These are phyloP conservation scores for Vigna trinervia DNA, from an alignment of 306 rosid species.

Conservation along the genomic window DNA sequence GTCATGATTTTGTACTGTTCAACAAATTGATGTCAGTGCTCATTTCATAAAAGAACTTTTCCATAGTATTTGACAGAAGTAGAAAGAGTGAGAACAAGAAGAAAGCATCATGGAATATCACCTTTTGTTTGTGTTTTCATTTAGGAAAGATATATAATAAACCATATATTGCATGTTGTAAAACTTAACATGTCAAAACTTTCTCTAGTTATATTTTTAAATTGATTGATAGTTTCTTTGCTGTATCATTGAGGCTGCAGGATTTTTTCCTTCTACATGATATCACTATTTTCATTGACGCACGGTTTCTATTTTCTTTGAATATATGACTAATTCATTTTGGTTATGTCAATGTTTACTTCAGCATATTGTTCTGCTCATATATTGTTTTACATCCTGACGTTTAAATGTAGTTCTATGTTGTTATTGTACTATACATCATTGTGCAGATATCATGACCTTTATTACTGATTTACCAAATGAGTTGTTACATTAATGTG, in stretches of 20 bases:
- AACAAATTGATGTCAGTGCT: constrained; percentile 10
- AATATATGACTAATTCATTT: background rate
- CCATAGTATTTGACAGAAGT: background rate
- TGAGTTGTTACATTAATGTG: constrained; percentile 8
- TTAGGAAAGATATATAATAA: constrained; percentile 1
- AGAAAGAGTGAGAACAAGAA: background rate
- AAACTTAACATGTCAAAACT: background rate
- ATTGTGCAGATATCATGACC: background rate
- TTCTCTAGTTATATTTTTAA: constrained; percentile 1
- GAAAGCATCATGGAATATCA: constrained; percentile 26
- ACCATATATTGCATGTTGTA: constrained; percentile 1
- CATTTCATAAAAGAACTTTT: constrained; percentile 1
- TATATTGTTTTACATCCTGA: background rate
- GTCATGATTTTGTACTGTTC: background rate
- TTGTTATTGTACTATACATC: background rate
- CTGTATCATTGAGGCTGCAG: background rate
- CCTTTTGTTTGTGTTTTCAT: background rate
- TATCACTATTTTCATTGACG: background rate
- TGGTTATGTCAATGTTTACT: background rate
- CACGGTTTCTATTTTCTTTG: background rate
- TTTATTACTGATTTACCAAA: background rate
- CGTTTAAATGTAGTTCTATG: background rate
- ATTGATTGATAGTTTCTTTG: constrained; percentile 25
- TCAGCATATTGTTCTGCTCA: constrained; percentile 6
- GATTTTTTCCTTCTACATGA: background rate